Base-by-base conservation (phyloP, 1,284 basidiomycete genomes). In the Amylostereum areolatum region DNA sequence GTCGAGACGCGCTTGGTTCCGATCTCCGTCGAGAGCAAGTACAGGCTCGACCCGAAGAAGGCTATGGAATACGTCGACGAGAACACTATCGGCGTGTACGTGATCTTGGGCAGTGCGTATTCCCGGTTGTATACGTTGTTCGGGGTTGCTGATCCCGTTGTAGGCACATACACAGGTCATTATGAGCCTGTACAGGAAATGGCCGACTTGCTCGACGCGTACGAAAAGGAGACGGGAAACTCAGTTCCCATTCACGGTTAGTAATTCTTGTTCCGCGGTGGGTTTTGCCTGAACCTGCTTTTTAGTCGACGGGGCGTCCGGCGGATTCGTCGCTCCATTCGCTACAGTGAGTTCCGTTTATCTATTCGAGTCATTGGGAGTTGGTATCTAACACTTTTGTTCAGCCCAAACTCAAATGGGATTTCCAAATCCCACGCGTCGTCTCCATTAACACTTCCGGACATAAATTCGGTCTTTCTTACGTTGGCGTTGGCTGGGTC, bases 151-250 rank as follows among this genome's bases (percentile, higher is more conserved):
- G 48, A 25, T 10, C 41, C 39, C 24, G 49, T 46, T 39, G 30
- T 37, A 78, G 76, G 77, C 49, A 97, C 94, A 11, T 96, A 96
- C 68, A 97, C 94, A 2, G 95, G 94, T 9, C 88, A 89, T 58
- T 97, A 95, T 62, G 95, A 97, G 62, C 84, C 89, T 25, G 94
- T 97, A 41, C 81, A 91, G 63, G 89, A 87, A 61, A 89, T 97
- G 83, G 72, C 85, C 2, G 81, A 85, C 48, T 73, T 91, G 24
- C 76, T 98, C 45, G 95, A 97, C 65, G 83, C 87, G 56, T 94
- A 90, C 62, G 84, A 97, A 69, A 68, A 64, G n/a, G 74, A 78
- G 60, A 95, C 91, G 0, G 94, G 95, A 1, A 70, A 80, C 58
- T 78, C 68, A 43, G 80, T 94, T 18, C 90, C 90, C 4, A 94